These are phyloP conservation scores for Malassezia vespertilionis DNA, from an alignment of 1,284 basidiomycete species.

Conservation along the genomic window DNA sequence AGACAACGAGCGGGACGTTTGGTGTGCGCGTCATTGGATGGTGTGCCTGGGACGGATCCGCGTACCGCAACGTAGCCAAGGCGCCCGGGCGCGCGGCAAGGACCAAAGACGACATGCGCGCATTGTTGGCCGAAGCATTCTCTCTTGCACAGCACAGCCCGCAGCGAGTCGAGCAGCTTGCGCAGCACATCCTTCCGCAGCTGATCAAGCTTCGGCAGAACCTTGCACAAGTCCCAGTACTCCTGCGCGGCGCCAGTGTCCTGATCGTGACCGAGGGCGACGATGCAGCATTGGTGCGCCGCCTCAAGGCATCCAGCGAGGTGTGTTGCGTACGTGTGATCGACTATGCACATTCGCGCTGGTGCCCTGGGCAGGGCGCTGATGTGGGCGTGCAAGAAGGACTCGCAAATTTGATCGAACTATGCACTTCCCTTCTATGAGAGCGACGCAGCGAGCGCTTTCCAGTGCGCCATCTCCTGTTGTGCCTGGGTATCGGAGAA, in stretches of 20 bases:
- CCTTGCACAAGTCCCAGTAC: neutral
- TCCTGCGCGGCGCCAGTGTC: conserved; percentile 10
- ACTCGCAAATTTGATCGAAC: conserved; percentile 4
- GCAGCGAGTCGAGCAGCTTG: neutral
- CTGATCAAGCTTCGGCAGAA: neutral
- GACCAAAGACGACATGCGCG: neutral
- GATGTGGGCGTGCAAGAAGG: conserved; percentile 4
- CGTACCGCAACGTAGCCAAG: neutral
- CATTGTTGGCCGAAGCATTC: neutral
- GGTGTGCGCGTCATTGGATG: conserved; percentile 14
- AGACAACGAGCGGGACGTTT: conserved; percentile 11
- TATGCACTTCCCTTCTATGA: neutral
- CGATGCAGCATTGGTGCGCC: neutral
- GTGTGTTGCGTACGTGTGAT: conserved; percentile 11
- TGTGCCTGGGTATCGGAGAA: conserved; percentile 4
- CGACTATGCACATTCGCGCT: conserved; percentile 16
- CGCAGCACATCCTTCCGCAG: conserved; percentile 1
- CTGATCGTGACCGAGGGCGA: conserved; percentile 14
- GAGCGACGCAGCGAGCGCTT: neutral
- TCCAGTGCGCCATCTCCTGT: conserved; percentile 7
- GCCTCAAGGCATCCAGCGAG: neutral
- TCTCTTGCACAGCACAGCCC: neutral
- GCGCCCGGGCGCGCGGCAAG: conserved; percentile 11
- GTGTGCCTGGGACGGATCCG: neutral
- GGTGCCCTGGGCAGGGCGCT: neutral